Evolutionary conservation across 192 early-diverging fungal genomes (phyloP).

Genomic region (Funneliformis mosseae): DNA sequence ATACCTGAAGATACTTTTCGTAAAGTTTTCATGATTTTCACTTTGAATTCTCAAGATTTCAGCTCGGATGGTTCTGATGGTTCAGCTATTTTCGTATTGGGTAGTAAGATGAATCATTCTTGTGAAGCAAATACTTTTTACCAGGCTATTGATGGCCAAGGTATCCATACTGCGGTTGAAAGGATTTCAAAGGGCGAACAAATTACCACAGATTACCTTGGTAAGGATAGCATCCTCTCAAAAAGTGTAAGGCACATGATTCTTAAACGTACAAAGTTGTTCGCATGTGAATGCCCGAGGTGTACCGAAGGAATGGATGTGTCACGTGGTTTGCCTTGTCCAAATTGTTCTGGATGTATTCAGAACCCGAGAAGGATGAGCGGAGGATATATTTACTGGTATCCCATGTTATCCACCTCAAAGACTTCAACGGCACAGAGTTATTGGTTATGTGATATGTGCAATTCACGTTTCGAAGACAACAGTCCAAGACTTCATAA

Average conservation of each 20-base stretch:
- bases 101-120: constrained; percentile 10
- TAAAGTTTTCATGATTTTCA: neutral
- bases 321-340: constrained; percentile 8
- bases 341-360: neutral
- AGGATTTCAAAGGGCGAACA: neutral
- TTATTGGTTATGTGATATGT: constrained; percentile 8
- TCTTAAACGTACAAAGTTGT: neutral
- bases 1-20: neutral
- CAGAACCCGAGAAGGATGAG: neutral
- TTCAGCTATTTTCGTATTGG: neutral
- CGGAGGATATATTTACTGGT: neutral
- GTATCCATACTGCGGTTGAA: neutral
- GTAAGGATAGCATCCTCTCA: constrained; percentile 4
- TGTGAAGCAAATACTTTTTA: constrained; percentile 20
- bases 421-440: neutral
- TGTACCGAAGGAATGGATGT: neutral
- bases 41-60: constrained; percentile 1
- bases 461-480: neutral
- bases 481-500: neutral
- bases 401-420: neutral
- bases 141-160: neutral
- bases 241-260: neutral
- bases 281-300: neutral
- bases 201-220: constrained; percentile 8
- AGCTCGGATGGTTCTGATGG: neutral